Evolutionary conservation across 805 yeast genomes (phyloP).

Genomic region (Wickerhamomyces tratensis): DNA sequence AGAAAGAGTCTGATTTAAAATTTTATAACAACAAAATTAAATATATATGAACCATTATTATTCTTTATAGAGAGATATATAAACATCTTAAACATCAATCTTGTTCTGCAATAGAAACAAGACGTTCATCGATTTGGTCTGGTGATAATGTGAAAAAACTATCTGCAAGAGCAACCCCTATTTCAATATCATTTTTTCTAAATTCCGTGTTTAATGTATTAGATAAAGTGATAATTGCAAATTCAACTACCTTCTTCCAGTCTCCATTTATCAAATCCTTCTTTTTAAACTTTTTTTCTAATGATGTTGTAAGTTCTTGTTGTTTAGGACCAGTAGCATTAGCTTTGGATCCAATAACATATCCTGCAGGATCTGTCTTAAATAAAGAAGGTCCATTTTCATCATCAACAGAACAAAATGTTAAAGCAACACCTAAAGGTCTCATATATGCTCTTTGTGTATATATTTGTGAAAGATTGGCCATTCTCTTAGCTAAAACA

Average conservation of each 20-base stretch:
- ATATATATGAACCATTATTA: no score
- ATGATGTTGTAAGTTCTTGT: conserved; percentile 83
- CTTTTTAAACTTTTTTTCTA: conserved; percentile 85
- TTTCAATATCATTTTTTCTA: conserved; percentile 85
- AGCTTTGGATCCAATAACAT: conserved; percentile 84
- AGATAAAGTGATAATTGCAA: conserved; percentile 78
- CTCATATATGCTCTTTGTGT: conserved; percentile 99
- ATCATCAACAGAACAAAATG: conserved; percentile 83
- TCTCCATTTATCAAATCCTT: conserved; percentile 63
- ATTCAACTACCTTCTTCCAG: conserved; percentile 85
- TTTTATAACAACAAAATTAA: no score
- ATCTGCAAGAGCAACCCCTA: conserved; percentile 72
- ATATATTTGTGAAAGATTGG: conserved; percentile 88
- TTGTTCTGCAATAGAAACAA: conserved; percentile 92
- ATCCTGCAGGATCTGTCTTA: conserved; percentile 97
- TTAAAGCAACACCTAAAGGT: conserved; percentile 90
- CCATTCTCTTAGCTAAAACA: conserved; percentile 87
- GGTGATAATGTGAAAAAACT: conserved; percentile 66
- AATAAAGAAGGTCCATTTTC: conserved; percentile 82
- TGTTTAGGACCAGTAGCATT: conserved; percentile 96
- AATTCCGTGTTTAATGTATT: conserved; percentile 88
- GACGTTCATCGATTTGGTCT: conserved; percentile 90
- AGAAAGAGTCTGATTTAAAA: no score
- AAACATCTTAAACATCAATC: conserved; percentile 36
- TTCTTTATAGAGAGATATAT: no score